Base-by-base conservation (phyloP, 23 red algal species). In the Gracilaria vermiculophylla region DNA sequence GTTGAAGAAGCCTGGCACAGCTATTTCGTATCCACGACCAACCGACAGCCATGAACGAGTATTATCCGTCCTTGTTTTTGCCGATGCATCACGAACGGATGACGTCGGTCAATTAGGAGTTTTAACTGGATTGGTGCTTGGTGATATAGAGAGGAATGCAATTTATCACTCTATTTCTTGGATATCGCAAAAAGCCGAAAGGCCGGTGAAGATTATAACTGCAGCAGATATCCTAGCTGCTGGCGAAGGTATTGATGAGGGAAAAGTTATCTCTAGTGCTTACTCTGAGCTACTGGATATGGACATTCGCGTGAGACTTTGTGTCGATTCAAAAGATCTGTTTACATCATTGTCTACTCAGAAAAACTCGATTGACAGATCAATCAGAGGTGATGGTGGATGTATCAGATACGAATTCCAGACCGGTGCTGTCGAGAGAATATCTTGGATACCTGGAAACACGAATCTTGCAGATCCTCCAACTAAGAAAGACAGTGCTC, bases 151-250 rank as follows among this genome's bases (percentile, higher is more conserved):
- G 5, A 47, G 12, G 43, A 47, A 47, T 47, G 5, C 5, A 47
- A 47, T 47, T 12, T 47, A 47, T 12, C 43, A 47, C 12, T 47
- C 43, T 47, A 8, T 47, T 16, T 81, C 0, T 64, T 60, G 76
- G 76, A 27, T 42, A 24, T 76, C 53, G 32, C 78, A 62, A 37
- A 61, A 65, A 11, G 56, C 0, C 21, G 15, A 60, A 19, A 16
- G 53, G 0, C 78, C 51, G 17, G 53, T 66, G 24, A 66, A 83
- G 33, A 32, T 14, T 32, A 33, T 83, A 12, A 53, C 53, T 35
- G 23, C 78, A 4, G 78, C 78, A 41, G 78, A 83, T 34, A 83
- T 83, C 65, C 0, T 83, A 66, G 78, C 78, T 6, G 0, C 78
- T 0, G 32, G 49, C 0, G 78, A 65, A 65, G 54, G 36, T 28